phyloP scores from a whole-genome alignment of 768 basidiomycete genomes.

The Lentinula lateritia region DNA sequence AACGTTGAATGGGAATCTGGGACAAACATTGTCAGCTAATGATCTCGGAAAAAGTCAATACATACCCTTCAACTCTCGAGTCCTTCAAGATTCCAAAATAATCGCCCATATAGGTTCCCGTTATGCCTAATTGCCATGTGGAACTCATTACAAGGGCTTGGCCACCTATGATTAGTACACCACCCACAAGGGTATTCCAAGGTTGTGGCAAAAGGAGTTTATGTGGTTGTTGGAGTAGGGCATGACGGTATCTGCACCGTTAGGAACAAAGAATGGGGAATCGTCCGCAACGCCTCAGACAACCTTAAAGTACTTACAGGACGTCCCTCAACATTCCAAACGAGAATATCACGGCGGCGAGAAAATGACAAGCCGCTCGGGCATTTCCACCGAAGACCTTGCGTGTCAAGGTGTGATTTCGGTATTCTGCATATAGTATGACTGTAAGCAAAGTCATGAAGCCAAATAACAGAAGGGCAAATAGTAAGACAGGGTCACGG shows the following conservation, averaged over 20 bases:
- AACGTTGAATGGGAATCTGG: conserved; percentile 90
- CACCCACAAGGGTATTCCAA: conserved; percentile 53
- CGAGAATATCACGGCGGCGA: conserved; percentile 81
- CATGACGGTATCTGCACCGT: conserved; percentile 59
- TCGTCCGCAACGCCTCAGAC: neutral
- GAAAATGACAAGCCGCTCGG: conserved; percentile 76
- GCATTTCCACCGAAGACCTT: conserved; percentile 72
- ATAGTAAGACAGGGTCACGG: too few relatives aligned
- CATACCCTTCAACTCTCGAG: conserved; percentile 71
- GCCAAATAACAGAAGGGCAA: too few relatives aligned
- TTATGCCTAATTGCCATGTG: conserved; percentile 87
- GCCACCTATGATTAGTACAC: conserved; percentile 59
- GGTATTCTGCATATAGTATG: conserved; percentile 40
- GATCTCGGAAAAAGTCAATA: neutral
- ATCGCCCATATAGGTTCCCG: conserved; percentile 86
- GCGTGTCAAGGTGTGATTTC: conserved; percentile 76
- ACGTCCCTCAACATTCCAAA: conserved; percentile 82
- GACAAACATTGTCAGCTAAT: too few relatives aligned
- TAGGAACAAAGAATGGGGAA: neutral
- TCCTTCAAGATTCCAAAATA: conserved; percentile 88
- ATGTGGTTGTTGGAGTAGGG: conserved; percentile 73
- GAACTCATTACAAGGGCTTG: conserved; percentile 82
- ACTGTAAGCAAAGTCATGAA: too few relatives aligned
- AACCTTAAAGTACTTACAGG: conserved; percentile 56
- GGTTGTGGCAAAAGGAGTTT: conserved; percentile 61